Conservation (phyloP, 1,284 basidiomycete species). For the Ustilago sp. region DNA sequence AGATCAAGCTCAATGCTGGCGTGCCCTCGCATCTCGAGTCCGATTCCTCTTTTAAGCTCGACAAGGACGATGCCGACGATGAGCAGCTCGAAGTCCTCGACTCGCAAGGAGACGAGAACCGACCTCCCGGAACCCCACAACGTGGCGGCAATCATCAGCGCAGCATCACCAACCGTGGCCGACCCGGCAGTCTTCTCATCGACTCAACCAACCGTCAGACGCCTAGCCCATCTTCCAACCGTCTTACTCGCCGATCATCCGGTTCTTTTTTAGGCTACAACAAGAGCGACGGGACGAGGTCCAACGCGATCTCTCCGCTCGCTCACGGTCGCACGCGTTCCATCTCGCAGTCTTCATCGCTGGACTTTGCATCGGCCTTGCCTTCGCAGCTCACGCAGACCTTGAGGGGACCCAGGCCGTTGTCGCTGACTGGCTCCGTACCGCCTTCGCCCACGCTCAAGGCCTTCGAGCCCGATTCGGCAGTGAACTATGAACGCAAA, state of each 20-base stretch:
- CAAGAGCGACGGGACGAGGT: constrained; percentile 52
- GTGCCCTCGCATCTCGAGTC: constrained; percentile 12
- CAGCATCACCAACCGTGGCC: constrained; percentile 37
- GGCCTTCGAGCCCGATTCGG: constrained; percentile 49
- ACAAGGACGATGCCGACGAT: constrained; percentile 40
- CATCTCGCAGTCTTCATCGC: constrained; percentile 62
- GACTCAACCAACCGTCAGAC: constrained; percentile 51
- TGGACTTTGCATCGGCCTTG: constrained; percentile 53
- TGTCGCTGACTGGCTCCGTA: constrained; percentile 55
- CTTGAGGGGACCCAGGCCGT: constrained; percentile 45
- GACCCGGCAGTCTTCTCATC: constrained; percentile 49
- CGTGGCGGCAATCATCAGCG: constrained; percentile 29
- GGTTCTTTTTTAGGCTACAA: constrained; percentile 66
- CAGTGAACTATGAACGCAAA: constrained; percentile 61
- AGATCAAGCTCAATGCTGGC: constrained; percentile 53
- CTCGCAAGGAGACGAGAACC: constrained; percentile 38
- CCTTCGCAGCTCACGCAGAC: constrained; percentile 33
- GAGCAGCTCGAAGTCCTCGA: constrained; percentile 60
- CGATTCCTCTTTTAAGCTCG: constrained; percentile 33
- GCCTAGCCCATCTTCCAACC: constrained; percentile 33
- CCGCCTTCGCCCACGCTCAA: constrained; percentile 57
- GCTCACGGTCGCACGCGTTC: constrained; percentile 52
- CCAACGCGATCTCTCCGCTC: constrained; percentile 35
- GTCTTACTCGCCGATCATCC: constrained; percentile 55
- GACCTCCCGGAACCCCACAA: constrained; percentile 14